Evolutionary conservation across 2,329 filamentous ascomycete genomes (phyloP).

Genomic region (Lasiodiplodia sp.): DNA sequence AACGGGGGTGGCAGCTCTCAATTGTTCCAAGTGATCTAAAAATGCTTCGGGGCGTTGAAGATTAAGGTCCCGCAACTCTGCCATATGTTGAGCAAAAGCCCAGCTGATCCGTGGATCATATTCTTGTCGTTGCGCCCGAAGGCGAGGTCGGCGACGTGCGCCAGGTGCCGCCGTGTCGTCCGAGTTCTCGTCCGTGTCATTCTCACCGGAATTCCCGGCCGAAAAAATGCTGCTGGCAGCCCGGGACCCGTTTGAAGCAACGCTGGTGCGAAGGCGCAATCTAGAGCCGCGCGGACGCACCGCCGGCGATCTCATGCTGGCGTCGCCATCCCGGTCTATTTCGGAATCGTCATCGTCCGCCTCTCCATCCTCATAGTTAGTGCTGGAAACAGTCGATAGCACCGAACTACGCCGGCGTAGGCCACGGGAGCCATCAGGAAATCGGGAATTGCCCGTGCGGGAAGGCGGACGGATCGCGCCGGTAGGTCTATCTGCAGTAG

Average conservation of each 20-base stretch:
- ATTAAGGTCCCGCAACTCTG: constrained; percentile 42
- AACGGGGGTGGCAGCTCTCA: constrained; percentile 48
- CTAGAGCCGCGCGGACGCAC: constrained; percentile 46
- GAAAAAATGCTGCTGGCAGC: constrained; percentile 39
- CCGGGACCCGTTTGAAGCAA: constrained; percentile 37
- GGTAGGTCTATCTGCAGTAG: constrained; percentile 55
- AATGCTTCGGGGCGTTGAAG: constrained; percentile 42
- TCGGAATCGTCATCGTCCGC: constrained; percentile 53
- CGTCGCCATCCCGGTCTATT: constrained; percentile 46
- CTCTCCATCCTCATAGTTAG: constrained; percentile 50
- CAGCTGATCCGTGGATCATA: constrained; percentile 51
- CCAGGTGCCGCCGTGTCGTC: constrained; percentile 45
- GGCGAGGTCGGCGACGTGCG: constrained; percentile 35
- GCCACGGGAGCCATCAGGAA: constrained; percentile 46
- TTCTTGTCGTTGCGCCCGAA: constrained; percentile 41
- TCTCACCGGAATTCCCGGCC: constrained; percentile 39
- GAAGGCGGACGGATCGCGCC: constrained; percentile 49
- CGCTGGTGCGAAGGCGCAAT: constrained; percentile 41
- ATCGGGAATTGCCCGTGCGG: constrained; percentile 43
- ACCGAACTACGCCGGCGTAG: constrained; percentile 48
- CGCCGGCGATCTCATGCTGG: constrained; percentile 44
- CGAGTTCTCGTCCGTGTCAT: constrained; percentile 49
- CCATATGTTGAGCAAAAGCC: constrained; percentile 51
- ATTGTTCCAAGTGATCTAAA: constrained; percentile 43
- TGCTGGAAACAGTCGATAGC: constrained; percentile 41